Base-by-base conservation (phyloP, 2,329 filamentous ascomycete species). In the Colletotrichum liriopes region DNA sequence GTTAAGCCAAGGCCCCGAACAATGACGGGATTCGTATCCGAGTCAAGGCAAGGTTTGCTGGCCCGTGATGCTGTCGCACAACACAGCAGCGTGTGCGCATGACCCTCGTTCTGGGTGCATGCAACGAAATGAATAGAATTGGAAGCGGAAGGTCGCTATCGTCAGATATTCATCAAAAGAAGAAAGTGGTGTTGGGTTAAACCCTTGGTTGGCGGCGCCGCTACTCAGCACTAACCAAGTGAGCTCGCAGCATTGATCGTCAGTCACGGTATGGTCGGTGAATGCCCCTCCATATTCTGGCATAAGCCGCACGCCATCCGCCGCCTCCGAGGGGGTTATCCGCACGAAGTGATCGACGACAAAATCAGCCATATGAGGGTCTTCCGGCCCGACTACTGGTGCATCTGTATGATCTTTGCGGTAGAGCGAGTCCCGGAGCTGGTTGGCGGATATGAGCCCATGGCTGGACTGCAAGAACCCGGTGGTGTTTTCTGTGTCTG, bases 41-140 rank as follows among this genome's bases (percentile, higher is more conserved):
- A 69, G n/a, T 72, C 59, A 60, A 47, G 37, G 18, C 54, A 47
- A 49, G 69, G 54, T 60, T 64, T 60, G 35, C 54, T 55, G 37
- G 37, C 45, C 69, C 49, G 35, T 16, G 55, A 23, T 20, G 16
- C 45, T 52, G 16, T n/a, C 29, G 11, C n/a, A 11, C 45, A 29
- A 20, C 6, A 29, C 20, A 14, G 26, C 32, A 37, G 6, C 39
- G 23, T 23, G 37, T 39, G 12, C 60, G n/a, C 9, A 52, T 39
- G 45, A 35, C 9, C 41, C 12, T 20, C 20, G 29, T 37, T 9
- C 60, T 41, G 16, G 29, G 9, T 29, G 32, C n/a, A 26, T 16
- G n/a, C 35, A 0, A 37, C 18, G n/a, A 7, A 16, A 2, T 39
- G 20, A n/a, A 58, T 18, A 37, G 5, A 16, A 6, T 9, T 23